Percentiles rank a stretch among this genome's conserved stretches.
Conservation (phyloP, 2,329 filamentous ascomycete genomes). For the Pseudonectria foliicola region DNA sequence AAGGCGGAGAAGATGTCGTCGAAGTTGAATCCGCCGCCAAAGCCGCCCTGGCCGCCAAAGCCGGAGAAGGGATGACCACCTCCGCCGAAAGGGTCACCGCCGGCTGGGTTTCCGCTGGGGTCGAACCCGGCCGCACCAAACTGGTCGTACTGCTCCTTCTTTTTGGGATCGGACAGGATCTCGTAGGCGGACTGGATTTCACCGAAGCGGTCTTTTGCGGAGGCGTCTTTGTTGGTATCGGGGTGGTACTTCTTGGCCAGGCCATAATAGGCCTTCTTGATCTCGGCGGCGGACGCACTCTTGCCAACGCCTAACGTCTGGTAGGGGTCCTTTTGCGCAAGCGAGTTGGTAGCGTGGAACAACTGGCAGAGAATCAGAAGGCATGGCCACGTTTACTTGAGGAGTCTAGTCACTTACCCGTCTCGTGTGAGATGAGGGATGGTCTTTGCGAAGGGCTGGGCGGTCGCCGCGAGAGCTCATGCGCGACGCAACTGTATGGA, state of each 20-base stretch:
- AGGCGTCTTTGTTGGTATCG: constrained; percentile 91
- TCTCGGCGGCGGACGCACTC: constrained; percentile 72
- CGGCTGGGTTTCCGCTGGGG: constrained; percentile 57
- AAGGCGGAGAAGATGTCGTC: constrained; percentile 94
- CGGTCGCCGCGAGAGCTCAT: constrained; percentile 12
- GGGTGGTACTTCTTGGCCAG: constrained; percentile 97
- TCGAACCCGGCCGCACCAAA: constrained; percentile 87
- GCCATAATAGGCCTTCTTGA: constrained; percentile 98
- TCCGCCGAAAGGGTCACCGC: constrained; percentile 54
- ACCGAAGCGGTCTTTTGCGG: constrained; percentile 89
- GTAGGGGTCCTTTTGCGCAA: constrained; percentile 72
- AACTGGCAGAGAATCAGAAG: constrained; percentile 28
- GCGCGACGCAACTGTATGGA: constrained; percentile 26
- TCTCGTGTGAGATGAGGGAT: constrained; percentile 12
- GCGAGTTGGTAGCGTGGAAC: constrained; percentile 54
- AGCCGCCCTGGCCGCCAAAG: constrained; percentile 54
- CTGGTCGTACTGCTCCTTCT: constrained; percentile 85
- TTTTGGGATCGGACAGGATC: constrained; percentile 83
- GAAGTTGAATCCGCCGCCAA: constrained; percentile 83
- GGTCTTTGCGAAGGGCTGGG: constrained; percentile 11
- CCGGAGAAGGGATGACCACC: constrained; percentile 59
- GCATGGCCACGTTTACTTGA: constrained; percentile 1
- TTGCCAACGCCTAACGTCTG: constrained; percentile 77
- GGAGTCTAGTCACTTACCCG: constrained; percentile 21
- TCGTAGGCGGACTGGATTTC: constrained; percentile 95